Conservation (phyloP, 306 rosid genomes). For the Sicyos baderoa region DNA sequence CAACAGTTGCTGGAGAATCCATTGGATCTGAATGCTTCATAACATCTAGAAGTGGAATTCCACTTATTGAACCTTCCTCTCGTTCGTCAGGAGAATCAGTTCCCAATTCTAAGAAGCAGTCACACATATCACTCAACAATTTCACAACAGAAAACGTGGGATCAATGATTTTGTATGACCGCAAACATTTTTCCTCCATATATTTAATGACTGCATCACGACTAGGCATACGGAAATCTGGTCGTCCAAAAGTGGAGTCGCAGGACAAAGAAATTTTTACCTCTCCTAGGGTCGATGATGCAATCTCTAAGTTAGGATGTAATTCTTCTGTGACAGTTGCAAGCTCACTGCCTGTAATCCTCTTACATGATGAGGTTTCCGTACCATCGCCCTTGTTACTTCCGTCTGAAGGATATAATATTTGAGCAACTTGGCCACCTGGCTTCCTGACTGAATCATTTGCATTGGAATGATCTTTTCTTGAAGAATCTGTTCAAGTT, state of each 20-base stretch:
- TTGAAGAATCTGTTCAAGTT: constrained; percentile 34
- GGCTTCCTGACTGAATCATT: constrained; percentile 30
- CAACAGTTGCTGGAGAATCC: constrained; percentile 26
- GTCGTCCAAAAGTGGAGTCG: constrained; percentile 39
- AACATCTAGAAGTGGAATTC: constrained; percentile 25
- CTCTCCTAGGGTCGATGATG: constrained; percentile 53
- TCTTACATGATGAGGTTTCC: constrained; percentile 30
- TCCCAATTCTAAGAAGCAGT: constrained; percentile 43
- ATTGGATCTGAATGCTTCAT: constrained; percentile 30
- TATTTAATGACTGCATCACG: constrained; percentile 44
- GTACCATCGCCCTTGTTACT: constrained; percentile 28
- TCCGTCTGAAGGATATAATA: constrained; percentile 26
- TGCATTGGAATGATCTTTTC: constrained; percentile 26
- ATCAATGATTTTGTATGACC: constrained; percentile 49
- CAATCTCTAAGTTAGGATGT: constrained; percentile 43
- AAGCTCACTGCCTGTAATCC: constrained; percentile 24
- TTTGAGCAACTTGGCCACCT: constrained; percentile 28
- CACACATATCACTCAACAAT: constrained; percentile 32
- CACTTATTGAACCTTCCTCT: constrained; percentile 49
- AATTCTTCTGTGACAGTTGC: constrained; percentile 26
- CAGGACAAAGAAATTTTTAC: constrained; percentile 64
- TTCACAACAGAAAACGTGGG: constrained; percentile 56
- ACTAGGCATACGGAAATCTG: constrained; percentile 44
- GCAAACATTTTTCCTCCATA: constrained; percentile 74
- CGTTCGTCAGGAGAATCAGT: constrained; percentile 51